phyloP scores from a whole-genome alignment of 495 filamentous ascomycete species.

The Neurospora sublineolata region DNA sequence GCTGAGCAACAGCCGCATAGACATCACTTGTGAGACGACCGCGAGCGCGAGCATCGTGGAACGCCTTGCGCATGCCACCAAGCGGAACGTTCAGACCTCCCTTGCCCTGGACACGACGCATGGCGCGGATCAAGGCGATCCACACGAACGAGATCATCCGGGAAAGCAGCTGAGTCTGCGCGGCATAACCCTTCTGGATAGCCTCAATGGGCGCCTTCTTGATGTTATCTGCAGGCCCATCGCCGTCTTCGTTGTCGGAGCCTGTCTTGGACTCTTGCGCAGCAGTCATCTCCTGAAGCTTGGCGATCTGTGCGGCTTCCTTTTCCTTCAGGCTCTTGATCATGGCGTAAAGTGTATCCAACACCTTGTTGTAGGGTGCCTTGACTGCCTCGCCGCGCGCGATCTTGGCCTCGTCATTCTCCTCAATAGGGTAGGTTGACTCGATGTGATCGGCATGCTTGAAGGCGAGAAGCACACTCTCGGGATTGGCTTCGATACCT shows the following conservation, averaged over 20 bases:
- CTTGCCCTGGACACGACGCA: conserved; percentile 90
- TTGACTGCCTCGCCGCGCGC: conserved; percentile 62
- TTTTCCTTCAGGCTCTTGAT: conserved; percentile 60
- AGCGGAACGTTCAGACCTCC: conserved; percentile 50
- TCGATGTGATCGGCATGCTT: conserved; percentile 83
- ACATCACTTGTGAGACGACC: conserved; percentile 87
- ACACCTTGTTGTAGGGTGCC: conserved; percentile 69
- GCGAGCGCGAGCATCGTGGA: conserved; percentile 71
- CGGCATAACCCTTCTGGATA: conserved; percentile 56
- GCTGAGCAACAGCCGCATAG: conserved; percentile 80
- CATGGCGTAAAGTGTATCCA: conserved; percentile 75
- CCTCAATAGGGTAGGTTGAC: conserved; percentile 52
- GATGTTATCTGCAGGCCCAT: conserved; percentile 43
- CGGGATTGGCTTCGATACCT: conserved; percentile 81
- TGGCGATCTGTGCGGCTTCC: conserved; percentile 57
- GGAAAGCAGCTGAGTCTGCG: conserved; percentile 60
- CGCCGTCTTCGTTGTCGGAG: conserved; percentile 41
- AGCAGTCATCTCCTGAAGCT: conserved; percentile 49
- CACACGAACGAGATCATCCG: conserved; percentile 79
- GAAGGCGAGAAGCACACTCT: conserved; percentile 81
- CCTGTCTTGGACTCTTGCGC: conserved; percentile 28
- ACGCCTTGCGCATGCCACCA: conserved; percentile 72
- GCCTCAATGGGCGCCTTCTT: conserved; percentile 57
- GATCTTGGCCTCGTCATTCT: conserved; percentile 56
- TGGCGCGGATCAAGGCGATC: conserved; percentile 87